Evolutionary conservation across 768 basidiomycete genomes (phyloP).

Genomic region (Leccinellum rugosiceps): DNA sequence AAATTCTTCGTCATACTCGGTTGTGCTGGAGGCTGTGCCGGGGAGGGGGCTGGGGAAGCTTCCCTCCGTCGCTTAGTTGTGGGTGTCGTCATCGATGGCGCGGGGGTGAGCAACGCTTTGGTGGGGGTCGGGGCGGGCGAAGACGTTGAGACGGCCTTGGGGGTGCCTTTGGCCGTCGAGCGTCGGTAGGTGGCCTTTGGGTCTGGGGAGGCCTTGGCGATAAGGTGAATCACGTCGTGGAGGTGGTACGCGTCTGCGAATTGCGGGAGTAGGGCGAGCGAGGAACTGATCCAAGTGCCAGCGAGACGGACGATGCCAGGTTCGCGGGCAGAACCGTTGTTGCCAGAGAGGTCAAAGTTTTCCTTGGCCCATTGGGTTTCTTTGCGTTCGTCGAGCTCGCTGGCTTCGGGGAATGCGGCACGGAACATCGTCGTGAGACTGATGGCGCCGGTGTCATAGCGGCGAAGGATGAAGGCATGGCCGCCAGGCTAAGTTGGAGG

Average conservation of each 20-base stretch:
- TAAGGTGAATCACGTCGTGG: constrained; percentile 53
- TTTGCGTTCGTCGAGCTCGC: constrained; percentile 69
- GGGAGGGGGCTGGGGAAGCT: constrained; percentile 39
- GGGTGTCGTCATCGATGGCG: constrained; percentile 38
- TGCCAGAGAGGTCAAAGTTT: constrained; percentile 68
- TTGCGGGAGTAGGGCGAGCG: constrained; percentile 50
- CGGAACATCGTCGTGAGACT: constrained; percentile 96
- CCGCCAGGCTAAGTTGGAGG: constrained; percentile 51
- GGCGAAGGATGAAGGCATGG: constrained; percentile 92
- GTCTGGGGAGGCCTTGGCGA: constrained; percentile 74
- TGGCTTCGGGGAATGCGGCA: constrained; percentile 83
- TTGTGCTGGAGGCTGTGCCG: constrained; percentile 13
- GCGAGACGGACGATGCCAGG: constrained; percentile 70
- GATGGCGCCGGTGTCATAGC: constrained; percentile 91
- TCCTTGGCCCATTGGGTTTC: constrained; percentile 86
- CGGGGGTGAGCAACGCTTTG: constrained; percentile 31
- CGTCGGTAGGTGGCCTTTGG: constrained; percentile 76
- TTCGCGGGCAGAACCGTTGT: constrained; percentile 70
- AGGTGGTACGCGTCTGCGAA: constrained; percentile 70
- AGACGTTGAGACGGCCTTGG: constrained; percentile 28
- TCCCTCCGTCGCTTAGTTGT: constrained; percentile 68
- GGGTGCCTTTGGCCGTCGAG: constrained; percentile 41
- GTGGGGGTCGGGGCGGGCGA: constrained; percentile 23
- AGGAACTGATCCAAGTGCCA: constrained; percentile 79
- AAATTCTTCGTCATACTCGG: constrained; percentile 23